Evolutionary conservation across 2,329 filamentous ascomycete genomes (phyloP), one percentile per base, ranked within the genome.

Genomic region (Botrytis byssoidea): DNA sequence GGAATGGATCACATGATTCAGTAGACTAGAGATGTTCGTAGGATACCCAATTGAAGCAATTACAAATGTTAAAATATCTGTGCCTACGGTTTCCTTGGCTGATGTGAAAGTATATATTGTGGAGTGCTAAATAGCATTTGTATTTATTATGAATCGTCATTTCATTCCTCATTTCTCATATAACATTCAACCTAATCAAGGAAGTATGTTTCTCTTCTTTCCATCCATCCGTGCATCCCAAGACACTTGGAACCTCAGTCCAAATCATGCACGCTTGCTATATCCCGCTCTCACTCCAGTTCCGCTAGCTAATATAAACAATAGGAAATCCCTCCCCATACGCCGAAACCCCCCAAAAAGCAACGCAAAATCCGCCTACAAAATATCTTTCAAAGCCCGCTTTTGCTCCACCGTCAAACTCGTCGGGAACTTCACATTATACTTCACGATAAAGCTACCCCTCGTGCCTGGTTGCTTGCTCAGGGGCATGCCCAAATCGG

Each of bases 401-500:
- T 97, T 98, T 84, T 98, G 95, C 7, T 88, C 85, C 12, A 87
- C 73, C 6, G 93, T 95, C 83, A 99, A 83, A 59, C 84, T 91
- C 4, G 90, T 91, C 0, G 96, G 96, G 85, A 97, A 98, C 81
- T 93, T 95, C 82, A 99, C 95, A 80, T 96, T 96, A 80, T 97
- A 95, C 74, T 91, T 92, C 74, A 99, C 88, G 74, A 98, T 85
- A 77, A 99, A 93, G 81, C 97, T 94, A 37, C 96, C 96, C 73
- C 95, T 89, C 79, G 94, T 88, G 74, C 85, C 89, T 0, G 93
- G 93, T 81, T 94, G 95, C 88, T 97, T 98, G 75, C 93, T 93
- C 80, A 96, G 90, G 55, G 95, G 94, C 96, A 99, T 98, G 74
- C 96, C 96, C n/a, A 93, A 86, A 8, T 89, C 88, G 0, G 96